These are phyloP conservation scores for Annulohypoxylon moriforme DNA, from an alignment of 495 filamentous ascomycete species.

Conservation along the genomic window DNA sequence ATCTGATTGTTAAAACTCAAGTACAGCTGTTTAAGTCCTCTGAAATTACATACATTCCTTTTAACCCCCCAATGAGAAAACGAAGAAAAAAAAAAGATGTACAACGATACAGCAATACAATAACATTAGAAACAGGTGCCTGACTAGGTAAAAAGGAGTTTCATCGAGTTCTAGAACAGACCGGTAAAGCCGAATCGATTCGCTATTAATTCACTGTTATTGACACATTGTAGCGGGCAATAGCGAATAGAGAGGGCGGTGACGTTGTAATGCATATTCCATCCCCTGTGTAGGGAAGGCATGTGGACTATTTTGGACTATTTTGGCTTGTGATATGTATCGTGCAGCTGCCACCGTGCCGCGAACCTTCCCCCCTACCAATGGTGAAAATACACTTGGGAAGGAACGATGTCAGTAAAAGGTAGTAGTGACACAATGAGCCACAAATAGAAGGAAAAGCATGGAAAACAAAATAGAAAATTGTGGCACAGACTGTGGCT, in stretches of 20 bases:
- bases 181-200: constrained; percentile 36
- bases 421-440: background rate
- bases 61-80: background rate
- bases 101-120: background rate
- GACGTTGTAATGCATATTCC: constrained; percentile 43
- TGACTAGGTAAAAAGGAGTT: constrained; percentile 41
- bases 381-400: background rate
- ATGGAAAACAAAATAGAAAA: too few species aligned
- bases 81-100: background rate
- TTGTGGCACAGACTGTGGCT: constrained; percentile 41
- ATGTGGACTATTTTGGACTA: background rate
- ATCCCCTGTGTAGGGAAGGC: background rate
- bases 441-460: constrained; percentile 1
- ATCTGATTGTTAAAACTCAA: too few species aligned
- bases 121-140: constrained; percentile 18
- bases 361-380: background rate
- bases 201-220: constrained; percentile 24
- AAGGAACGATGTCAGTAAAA: background rate
- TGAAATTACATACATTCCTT: too few species aligned
- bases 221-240: constrained; percentile 21
- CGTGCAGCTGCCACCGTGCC: background rate
- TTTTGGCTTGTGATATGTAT: constrained; percentile 24
- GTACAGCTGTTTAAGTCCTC: too few species aligned
- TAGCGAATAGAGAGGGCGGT: constrained; percentile 34
- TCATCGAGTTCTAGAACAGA: constrained; percentile 34